A percentile compares a stretch with the other conserved stretches of the same genome.
These are phyloP conservation scores for Fonsecaea nubica DNA, from an alignment of 2,329 filamentous ascomycete genomes.

Conservation along the genomic window DNA sequence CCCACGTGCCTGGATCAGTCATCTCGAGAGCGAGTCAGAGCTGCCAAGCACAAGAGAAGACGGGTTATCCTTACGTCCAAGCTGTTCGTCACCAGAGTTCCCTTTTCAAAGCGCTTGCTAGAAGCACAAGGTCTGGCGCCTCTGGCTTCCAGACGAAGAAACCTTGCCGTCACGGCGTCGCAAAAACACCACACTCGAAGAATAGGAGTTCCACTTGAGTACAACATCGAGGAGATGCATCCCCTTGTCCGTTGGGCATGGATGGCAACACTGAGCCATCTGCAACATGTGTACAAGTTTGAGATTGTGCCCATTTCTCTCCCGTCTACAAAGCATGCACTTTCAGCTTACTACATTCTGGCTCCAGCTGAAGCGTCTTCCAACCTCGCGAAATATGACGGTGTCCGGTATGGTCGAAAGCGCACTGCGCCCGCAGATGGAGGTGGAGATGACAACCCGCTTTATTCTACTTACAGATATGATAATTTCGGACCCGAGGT, in stretches of 20 bases:
- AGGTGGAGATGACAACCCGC: conserved; percentile 65
- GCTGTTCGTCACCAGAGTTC: conserved; percentile 10
- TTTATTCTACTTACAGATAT: conserved; percentile 79
- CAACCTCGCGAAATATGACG: conserved; percentile 96
- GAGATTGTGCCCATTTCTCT: conserved; percentile 77
- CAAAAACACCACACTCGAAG: conserved; percentile 45
- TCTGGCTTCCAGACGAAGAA: not conserved
- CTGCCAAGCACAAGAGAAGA: conserved; percentile 25
- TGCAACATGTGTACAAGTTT: conserved; percentile 69
- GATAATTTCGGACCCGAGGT: conserved; percentile 83
- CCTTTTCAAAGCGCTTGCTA: not conserved
- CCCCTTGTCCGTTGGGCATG: conserved; percentile 73
- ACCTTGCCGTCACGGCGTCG: conserved; percentile 9
- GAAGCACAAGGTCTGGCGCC: not conserved
- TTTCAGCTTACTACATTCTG: conserved; percentile 93
- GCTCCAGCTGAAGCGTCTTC: conserved; percentile 94
- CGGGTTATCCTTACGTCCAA: conserved; percentile 13
- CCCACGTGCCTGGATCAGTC: conserved; percentile 71
- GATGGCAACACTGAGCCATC: conserved; percentile 63
- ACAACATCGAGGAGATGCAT: conserved; percentile 84
- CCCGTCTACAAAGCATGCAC: conserved; percentile 80
- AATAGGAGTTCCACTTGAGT: conserved; percentile 73
- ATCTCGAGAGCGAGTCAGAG: conserved; percentile 55
- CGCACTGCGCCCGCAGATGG: conserved; percentile 57
- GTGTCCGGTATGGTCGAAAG: conserved; percentile 83